Conservation (phyloP, 2,329 filamentous ascomycete species). For the Cladosporium cucumerinum region DNA sequence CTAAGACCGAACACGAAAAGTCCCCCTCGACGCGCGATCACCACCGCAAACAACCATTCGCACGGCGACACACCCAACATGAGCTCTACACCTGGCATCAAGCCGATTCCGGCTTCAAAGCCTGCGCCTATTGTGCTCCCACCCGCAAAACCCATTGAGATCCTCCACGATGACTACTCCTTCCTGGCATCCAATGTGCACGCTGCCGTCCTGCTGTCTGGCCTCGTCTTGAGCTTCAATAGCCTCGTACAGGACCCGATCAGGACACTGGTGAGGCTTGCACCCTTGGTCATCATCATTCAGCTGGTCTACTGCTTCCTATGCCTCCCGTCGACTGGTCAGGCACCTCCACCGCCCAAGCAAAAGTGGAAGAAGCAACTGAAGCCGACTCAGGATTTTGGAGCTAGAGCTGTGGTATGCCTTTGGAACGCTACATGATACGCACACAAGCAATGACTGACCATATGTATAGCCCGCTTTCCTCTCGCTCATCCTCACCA, state of each 20-base stretch:
- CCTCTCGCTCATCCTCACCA: slow-evolving; percentile 61
- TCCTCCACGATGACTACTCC: slow-evolving; percentile 29
- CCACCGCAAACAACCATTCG: background rate
- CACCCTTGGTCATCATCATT: slow-evolving; percentile 61
- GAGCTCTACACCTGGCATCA: slow-evolving; percentile 18
- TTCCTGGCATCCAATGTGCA: slow-evolving; percentile 61
- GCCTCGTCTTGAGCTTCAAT: slow-evolving; percentile 62
- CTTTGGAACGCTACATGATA: background rate
- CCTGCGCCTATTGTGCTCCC: slow-evolving; percentile 17
- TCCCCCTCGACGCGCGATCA: slow-evolving; percentile 6
- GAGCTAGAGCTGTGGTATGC: slow-evolving; percentile 43
- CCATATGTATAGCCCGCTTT: slow-evolving; percentile 58
- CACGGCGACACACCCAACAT: slow-evolving; percentile 14
- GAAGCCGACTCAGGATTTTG: slow-evolving; percentile 51
- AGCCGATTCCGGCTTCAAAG: slow-evolving; percentile 18
- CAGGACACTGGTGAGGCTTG: slow-evolving; percentile 56
- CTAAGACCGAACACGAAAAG: slow-evolving; percentile 1
- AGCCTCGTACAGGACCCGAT: slow-evolving; percentile 68
- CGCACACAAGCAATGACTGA: background rate
- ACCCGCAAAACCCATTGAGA: slow-evolving; percentile 28
- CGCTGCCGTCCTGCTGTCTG: slow-evolving; percentile 61
- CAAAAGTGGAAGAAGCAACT: slow-evolving; percentile 50
- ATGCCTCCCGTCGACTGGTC: slow-evolving; percentile 56
- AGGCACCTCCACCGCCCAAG: slow-evolving; percentile 34
- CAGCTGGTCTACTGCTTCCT: slow-evolving; percentile 60